Base-by-base conservation (phyloP, 78 protist species). In the Acrasis kona region DNA sequence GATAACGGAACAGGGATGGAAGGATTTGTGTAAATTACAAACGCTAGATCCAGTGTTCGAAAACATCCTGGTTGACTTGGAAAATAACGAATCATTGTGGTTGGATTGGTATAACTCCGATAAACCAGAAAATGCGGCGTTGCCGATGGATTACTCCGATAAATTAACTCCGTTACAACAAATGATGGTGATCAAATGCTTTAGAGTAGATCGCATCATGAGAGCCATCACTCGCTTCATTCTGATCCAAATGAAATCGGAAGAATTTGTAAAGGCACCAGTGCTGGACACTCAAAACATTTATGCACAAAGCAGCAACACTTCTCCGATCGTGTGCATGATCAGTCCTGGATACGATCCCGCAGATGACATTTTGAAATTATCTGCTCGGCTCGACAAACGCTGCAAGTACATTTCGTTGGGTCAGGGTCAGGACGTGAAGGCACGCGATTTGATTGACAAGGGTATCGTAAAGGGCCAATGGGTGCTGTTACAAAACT, bases 261-360 rank as follows among this genome's bases (percentile, higher is more conserved):
- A 9, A 35, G 5, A 9, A 40, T 4, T 9, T 74, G n/a, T 31
- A 37, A 38, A 2, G 67, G 58, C 12, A 10, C 95, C 95, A 10
- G 90, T 85, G n/a, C 72, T 87, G 39, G n/a, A 28, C 19, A 86
- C 74, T 77, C 30, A 42, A 35, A 36, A 19, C 10, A 61, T 93
- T 57, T 86, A 40, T 69, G 41, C 50, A 34, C 78, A 74, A 75
- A 29, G 70, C 30, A 28, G 89, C 42, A 9, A 78, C 37, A 5
- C 2, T 0, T 2, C 84, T 27, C 97, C 98, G 10, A 82, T 95
- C 40, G 84, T 95, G 10, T 95, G 91, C 70, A 65, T 95, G 41
- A 81, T 92, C 27, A 67, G 86, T 5, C 96, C 96, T 3, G 98
- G 98, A 0, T 89, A 95, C 5, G 95, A 95, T 41, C 98, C 98